Conservation (phyloP, 192 early-diverging fungal species). For the Physocladia obscura region DNA sequence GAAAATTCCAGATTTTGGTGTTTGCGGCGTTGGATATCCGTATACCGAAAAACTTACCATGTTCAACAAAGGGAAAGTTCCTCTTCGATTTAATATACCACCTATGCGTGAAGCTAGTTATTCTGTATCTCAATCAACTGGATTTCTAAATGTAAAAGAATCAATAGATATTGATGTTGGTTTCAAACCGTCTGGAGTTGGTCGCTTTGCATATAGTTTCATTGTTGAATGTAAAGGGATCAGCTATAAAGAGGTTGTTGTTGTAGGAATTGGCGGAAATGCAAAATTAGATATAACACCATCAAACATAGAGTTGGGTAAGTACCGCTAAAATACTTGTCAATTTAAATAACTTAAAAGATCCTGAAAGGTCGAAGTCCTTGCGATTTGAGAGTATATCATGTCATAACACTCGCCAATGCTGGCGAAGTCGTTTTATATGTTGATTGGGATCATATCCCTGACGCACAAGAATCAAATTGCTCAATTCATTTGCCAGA, state of each 20-base stretch:
- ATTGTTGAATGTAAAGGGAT: conserved; percentile 64
- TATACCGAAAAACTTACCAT: conserved; percentile 52
- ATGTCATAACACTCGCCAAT: conserved; percentile 46
- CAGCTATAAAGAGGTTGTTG: conserved; percentile 62
- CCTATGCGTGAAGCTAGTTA: conserved; percentile 50
- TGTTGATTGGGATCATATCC: conserved; percentile 35
- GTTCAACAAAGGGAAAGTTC: conserved; percentile 60
- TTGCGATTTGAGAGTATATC: conserved; percentile 45
- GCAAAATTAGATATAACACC: conserved; percentile 58
- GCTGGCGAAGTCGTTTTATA: conserved; percentile 52
- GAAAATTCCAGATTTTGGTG: conserved; percentile 50
- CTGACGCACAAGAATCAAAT: not conserved
- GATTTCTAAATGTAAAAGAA: conserved; percentile 50
- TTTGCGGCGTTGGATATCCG: conserved; percentile 54
- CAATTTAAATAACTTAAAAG: not conserved
- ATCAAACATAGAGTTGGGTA: conserved; percentile 46
- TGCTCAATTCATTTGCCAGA: conserved; percentile 43
- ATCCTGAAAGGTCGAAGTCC: conserved; percentile 44
- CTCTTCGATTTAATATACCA: conserved; percentile 55
- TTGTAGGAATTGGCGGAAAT: conserved; percentile 58
- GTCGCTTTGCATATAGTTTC: conserved; percentile 49
- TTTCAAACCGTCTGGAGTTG: conserved; percentile 49
- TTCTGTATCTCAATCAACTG: conserved; percentile 36
- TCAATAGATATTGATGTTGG: conserved; percentile 42
- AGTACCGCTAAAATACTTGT: not conserved